Percentiles rank a stretch among this genome's conserved stretches.
Conservation (phyloP, 257 asterid species). For the Lycium barbarum region DNA sequence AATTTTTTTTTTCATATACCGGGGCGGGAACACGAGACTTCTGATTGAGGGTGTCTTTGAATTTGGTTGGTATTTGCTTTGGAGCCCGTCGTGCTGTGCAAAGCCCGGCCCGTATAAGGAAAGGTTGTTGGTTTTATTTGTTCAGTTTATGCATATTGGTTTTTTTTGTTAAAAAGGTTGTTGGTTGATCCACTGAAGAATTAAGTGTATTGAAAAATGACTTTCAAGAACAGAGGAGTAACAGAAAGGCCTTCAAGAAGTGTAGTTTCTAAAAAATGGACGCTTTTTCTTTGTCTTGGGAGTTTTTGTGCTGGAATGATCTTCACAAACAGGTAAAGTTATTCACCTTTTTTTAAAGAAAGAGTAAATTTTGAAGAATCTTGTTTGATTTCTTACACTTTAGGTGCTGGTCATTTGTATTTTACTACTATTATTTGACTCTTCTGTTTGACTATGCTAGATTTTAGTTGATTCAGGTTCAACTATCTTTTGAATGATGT, state of each 20-base stretch:
- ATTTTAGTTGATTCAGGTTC: background rate
- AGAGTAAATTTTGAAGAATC: background rate
- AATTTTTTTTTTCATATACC: too few species aligned
- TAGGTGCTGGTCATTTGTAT: background rate
- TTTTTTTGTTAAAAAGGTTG: constrained; percentile 40
- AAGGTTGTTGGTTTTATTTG: background rate
- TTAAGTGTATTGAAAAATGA: constrained; percentile 35
- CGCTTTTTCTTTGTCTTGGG: constrained; percentile 74
- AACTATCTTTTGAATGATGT: background rate
- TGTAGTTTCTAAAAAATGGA: constrained; percentile 65
- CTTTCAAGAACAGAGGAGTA: constrained; percentile 68
- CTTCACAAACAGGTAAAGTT: constrained; percentile 77
- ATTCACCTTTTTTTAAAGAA: background rate
- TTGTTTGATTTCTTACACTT: constrained; percentile 6
- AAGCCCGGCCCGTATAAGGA: too few species aligned
- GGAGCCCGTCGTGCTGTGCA: too few species aligned
- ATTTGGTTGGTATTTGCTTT: too few species aligned
- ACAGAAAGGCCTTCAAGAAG: constrained; percentile 68
- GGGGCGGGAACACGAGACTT: background rate
- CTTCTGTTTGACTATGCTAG: background rate
- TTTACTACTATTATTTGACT: background rate
- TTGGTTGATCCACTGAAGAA: background rate
- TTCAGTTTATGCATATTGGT: constrained; percentile 36
- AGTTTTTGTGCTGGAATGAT: constrained; percentile 78
- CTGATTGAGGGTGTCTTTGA: background rate